A percentile compares a stretch with the other conserved stretches of the same genome.
Evolutionary conservation across 2,329 filamentous ascomycete genomes (phyloP).

Genomic region (Ophiostoma sp.): DNA sequence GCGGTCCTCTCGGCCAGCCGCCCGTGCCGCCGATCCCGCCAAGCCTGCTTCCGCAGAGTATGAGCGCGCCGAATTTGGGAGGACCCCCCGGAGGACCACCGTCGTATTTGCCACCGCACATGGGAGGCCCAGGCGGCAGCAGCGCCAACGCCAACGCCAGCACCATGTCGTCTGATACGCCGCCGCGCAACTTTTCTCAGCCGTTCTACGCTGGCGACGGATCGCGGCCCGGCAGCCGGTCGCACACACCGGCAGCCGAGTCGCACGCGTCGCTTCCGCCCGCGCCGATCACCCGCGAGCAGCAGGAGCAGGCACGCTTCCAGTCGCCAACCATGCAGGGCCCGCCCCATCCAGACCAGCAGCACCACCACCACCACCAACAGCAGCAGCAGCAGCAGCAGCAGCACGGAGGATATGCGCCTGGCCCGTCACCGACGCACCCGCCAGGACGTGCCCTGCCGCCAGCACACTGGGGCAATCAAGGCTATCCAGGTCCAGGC

Average conservation of each 20-base stretch:
- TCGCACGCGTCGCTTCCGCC: background rate
- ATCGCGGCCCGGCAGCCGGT: background rate
- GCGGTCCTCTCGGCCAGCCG: conserved; percentile 11
- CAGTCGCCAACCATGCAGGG: background rate
- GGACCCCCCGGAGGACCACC: background rate
- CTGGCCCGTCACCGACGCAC: background rate
- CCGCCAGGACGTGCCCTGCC: background rate
- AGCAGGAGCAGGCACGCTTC: conserved; percentile 9
- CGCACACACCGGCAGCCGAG: background rate
- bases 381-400: conserved; percentile 4
- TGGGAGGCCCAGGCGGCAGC: conserved; percentile 4
- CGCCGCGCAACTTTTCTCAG: conserved; percentile 28
- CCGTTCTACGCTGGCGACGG: conserved; percentile 21
- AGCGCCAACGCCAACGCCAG: too few species aligned
- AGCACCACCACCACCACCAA: background rate
- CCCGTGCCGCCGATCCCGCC: conserved; percentile 21
- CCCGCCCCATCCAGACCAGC: background rate
- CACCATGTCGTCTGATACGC: conserved; percentile 19
- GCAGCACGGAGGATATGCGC: background rate
- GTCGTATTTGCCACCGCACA: conserved; percentile 16
- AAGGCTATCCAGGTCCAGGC: background rate
- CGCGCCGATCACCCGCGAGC: background rate
- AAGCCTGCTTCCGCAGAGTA: conserved; percentile 17
- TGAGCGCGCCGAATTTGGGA: conserved; percentile 17
- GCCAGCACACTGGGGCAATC: background rate